These are phyloP conservation scores for Adenanthera pavonina DNA, from an alignment of 306 rosid species.

Conservation along the genomic window DNA sequence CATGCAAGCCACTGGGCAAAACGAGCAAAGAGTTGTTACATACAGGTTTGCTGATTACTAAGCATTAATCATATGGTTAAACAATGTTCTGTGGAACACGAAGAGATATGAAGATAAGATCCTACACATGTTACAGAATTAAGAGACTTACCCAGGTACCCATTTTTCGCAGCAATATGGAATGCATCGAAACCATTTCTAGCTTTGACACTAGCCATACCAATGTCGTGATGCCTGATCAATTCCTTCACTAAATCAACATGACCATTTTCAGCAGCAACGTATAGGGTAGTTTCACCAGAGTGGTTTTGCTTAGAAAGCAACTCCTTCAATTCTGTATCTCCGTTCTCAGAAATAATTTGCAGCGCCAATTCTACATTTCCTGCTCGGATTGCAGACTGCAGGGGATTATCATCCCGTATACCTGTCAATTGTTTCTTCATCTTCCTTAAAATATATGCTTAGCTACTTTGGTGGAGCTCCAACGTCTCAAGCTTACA, in stretches of 20 bases:
- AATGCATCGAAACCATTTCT: slow-evolving; percentile 77
- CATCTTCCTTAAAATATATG: slow-evolving; percentile 48
- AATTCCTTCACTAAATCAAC: slow-evolving; percentile 63
- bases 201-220: slow-evolving; percentile 65
- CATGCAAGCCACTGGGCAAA: not conserved
- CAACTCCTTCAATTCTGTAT: slow-evolving; percentile 59
- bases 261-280: slow-evolving; percentile 65
- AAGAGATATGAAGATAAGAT: not conserved
- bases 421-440: slow-evolving; percentile 64
- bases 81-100: slow-evolving; percentile 13
- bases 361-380: slow-evolving; percentile 56
- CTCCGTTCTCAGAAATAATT: slow-evolving; percentile 55
- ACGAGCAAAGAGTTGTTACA: slow-evolving; percentile 24
- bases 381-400: slow-evolving; percentile 64
- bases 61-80: slow-evolving; percentile 29
- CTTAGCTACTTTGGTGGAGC: slow-evolving; percentile 41
- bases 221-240: slow-evolving; percentile 57
- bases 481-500: slow-evolving; percentile 30
- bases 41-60: not conserved
- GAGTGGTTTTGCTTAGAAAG: slow-evolving; percentile 61
- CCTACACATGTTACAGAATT: slow-evolving; percentile 7
- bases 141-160: slow-evolving; percentile 61
- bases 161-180: slow-evolving; percentile 82
- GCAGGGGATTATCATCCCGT: slow-evolving; percentile 63
- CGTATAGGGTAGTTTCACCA: slow-evolving; percentile 70